These are phyloP conservation scores for Ophiostoma sp. DNA, from an alignment of 2,329 filamentous ascomycete genomes.

Conservation along the genomic window DNA sequence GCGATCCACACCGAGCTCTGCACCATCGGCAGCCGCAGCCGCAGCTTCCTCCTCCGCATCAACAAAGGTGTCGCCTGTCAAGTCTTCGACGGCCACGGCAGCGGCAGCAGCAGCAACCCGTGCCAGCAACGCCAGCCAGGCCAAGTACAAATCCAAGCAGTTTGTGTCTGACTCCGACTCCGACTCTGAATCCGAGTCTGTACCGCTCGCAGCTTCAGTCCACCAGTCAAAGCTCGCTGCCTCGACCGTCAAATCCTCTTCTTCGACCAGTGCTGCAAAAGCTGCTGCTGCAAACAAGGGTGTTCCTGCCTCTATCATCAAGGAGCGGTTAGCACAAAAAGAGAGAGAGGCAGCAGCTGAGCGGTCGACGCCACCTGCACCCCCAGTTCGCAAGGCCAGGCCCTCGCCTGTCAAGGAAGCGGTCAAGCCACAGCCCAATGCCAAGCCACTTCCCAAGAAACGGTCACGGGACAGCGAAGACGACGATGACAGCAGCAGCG, in stretches of 20 bases:
- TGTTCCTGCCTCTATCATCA: not conserved
- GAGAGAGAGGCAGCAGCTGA: conserved; percentile 17
- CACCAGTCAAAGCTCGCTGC: conserved; percentile 22
- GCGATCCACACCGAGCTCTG: conserved; percentile 30
- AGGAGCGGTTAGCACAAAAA: conserved; percentile 23
- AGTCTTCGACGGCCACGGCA: conserved; percentile 38
- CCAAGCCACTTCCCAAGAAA: conserved; percentile 41
- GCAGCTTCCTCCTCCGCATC: conserved; percentile 21
- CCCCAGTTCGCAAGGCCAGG: conserved; percentile 24
- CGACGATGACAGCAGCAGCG: conserved; percentile 52
- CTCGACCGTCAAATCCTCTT: conserved; percentile 11
- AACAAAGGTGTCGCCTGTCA: conserved; percentile 38
- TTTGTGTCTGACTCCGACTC: conserved; percentile 53
- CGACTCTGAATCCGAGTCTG: conserved; percentile 39
- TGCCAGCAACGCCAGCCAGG: conserved; percentile 38
- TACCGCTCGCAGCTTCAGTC: conserved; percentile 33
- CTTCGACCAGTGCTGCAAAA: conserved; percentile 22
- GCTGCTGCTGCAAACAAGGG: conserved; percentile 16
- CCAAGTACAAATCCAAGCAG: conserved; percentile 49
- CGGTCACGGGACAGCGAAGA: conserved; percentile 48
- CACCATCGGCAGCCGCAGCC: not conserved
- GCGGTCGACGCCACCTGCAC: not conserved
- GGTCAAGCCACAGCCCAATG: not conserved
- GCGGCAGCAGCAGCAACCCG: conserved; percentile 36
- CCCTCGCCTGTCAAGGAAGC: conserved; percentile 23